Percentiles rank a stretch among this genome's conserved stretches.
Conservation (phyloP, 2,329 filamentous ascomycete genomes). For the Alternaria ethzedia region DNA sequence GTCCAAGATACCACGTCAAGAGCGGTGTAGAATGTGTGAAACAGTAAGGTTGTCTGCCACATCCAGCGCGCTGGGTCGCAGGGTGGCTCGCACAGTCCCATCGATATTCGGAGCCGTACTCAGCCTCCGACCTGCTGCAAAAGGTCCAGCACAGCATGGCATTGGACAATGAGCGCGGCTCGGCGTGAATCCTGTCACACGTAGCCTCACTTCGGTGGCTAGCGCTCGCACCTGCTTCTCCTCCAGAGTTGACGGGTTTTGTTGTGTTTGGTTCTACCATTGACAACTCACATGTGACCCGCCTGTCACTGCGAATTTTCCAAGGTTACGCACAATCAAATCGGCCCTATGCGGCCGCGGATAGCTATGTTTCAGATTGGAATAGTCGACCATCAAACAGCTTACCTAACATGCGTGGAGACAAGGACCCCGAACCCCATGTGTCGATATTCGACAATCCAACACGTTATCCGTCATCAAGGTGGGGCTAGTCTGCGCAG, state of each 20-base stretch:
- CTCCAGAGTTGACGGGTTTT: not conserved
- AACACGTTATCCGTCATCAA: slow-evolving; percentile 2
- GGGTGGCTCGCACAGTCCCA: slow-evolving; percentile 16
- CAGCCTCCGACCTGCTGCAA: slow-evolving; percentile 8
- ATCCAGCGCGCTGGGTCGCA: slow-evolving; percentile 8
- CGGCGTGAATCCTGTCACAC: slow-evolving; percentile 17
- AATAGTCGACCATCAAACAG: not conserved
- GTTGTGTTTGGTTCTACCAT: not conserved
- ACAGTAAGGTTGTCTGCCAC: slow-evolving; percentile 5
- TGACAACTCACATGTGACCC: not conserved
- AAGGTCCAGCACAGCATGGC: not conserved
- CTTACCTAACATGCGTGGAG: not conserved
- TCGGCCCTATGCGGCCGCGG: slow-evolving; percentile 10
- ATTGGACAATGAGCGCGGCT: slow-evolving; percentile 7
- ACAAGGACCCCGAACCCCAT: not conserved
- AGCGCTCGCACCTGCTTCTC: not conserved
- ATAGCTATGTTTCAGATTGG: not conserved
- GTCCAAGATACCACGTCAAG: not conserved
- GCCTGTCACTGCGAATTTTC: not conserved
- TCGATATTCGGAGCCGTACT: slow-evolving; percentile 17
- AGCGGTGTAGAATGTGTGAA: slow-evolving; percentile 10
- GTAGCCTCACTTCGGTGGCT: slow-evolving; percentile 12
- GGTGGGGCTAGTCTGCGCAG: not conserved
- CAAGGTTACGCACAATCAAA: not conserved
- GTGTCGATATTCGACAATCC: not conserved